These are phyloP conservation scores for Pythium aristosporum DNA, from an alignment of 352 stramenopile genomes.

Conservation along the genomic window DNA sequence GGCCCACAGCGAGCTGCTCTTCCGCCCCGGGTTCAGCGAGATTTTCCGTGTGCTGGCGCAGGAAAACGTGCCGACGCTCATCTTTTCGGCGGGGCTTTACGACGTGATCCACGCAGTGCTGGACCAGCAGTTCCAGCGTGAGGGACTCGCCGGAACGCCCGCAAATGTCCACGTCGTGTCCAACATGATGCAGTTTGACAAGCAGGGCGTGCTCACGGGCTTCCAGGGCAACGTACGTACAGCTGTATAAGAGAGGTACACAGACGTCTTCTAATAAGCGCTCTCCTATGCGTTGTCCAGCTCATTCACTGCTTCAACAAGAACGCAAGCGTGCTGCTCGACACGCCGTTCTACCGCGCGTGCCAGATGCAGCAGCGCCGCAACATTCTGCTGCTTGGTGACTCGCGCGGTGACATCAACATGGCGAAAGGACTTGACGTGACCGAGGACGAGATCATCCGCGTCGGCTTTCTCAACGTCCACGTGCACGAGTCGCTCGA, in stretches of 20 bases:
- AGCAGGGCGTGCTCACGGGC: conserved; percentile 37
- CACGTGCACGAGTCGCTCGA: conserved; percentile 63
- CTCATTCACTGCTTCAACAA: conserved; percentile 82
- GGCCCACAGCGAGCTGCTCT: conserved; percentile 43
- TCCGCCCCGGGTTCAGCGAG: conserved; percentile 60
- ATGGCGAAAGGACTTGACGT: conserved; percentile 58
- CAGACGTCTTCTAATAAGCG: not conserved
- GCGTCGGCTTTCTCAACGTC: conserved; percentile 69
- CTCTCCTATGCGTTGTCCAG: conserved; percentile 3
- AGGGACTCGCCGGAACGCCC: conserved; percentile 24
- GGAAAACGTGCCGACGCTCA: conserved; percentile 67
- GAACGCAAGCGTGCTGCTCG: conserved; percentile 60
- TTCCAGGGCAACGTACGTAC: conserved; percentile 49
- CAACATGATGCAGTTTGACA: conserved; percentile 76
- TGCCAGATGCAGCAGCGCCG: conserved; percentile 46
- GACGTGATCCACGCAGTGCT: conserved; percentile 72
- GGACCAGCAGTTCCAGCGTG: conserved; percentile 40
- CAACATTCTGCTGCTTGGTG: conserved; percentile 68
- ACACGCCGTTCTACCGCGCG: conserved; percentile 58
- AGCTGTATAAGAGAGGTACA: not conserved
- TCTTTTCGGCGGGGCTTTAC: conserved; percentile 72
- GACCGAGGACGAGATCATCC: conserved; percentile 53
- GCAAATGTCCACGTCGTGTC: conserved; percentile 71
- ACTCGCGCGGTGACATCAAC: conserved; percentile 57
- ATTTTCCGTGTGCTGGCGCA: conserved; percentile 56